Evolutionary conservation across 164 flowering plant genomes (phyloP).

Genomic region (Tinospora cordifolia): DNA sequence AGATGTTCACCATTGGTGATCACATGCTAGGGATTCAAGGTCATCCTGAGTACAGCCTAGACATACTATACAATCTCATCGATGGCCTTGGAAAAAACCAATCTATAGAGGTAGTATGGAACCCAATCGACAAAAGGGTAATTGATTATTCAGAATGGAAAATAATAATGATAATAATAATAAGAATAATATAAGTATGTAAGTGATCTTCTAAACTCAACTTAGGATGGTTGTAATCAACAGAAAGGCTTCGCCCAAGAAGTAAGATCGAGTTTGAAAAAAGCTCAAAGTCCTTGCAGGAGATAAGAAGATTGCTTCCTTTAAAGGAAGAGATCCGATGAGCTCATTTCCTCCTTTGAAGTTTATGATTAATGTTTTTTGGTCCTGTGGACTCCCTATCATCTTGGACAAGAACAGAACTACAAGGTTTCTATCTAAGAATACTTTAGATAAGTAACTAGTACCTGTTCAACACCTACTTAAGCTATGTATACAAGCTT

Average conservation of each 20-base stretch:
- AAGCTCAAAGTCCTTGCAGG: slow-evolving; percentile 31
- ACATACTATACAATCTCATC: slow-evolving; percentile 48
- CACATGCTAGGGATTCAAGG: slow-evolving; percentile 74
- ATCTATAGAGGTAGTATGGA: slow-evolving; percentile 41
- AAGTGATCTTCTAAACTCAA: too few species aligned
- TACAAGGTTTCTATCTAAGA: too few species aligned
- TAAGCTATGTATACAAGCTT: too few species aligned
- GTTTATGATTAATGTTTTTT: too few species aligned
- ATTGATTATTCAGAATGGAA: too few species aligned
- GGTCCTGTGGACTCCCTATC: too few species aligned
- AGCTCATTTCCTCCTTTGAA: too few species aligned
- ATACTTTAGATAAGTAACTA: too few species aligned
- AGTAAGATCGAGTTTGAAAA: slow-evolving; percentile 30
- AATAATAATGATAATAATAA: too few species aligned
- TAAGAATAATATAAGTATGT: too few species aligned
- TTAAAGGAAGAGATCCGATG: slow-evolving; percentile 18
- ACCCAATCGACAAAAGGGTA: neutral
- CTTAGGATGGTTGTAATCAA: neutral
- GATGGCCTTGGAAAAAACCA: slow-evolving; percentile 46
- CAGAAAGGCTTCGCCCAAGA: slow-evolving; percentile 50
- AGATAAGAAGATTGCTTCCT: slow-evolving; percentile 55
- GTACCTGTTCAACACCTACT: too few species aligned
- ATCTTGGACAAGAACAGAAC: too few species aligned
- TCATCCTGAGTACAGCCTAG: slow-evolving; percentile 76
- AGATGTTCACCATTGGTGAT: slow-evolving; percentile 53